Evolutionary conservation across 2,329 filamentous ascomycete species (phyloP), one percentile per base, ranked within the genome.

Genomic region (Fusarium succisae): DNA sequence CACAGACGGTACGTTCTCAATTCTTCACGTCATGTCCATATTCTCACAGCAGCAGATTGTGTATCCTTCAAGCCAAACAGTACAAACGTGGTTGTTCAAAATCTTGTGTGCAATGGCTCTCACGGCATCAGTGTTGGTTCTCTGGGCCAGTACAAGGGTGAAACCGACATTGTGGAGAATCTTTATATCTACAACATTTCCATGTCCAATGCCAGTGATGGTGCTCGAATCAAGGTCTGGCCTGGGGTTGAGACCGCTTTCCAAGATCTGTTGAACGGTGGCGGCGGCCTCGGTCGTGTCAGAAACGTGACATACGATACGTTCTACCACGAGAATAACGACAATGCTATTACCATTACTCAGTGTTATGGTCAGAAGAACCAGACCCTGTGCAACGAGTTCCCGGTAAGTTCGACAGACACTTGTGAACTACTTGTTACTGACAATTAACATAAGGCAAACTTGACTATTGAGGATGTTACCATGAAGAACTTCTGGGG

Each of bases 31-130:
- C 3, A 20, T 14, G 1, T 4, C 2, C 3, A 18, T 30, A 44
- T 13, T 18, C 47, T 73, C 1, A 68, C 20, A 15, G 8, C 1
- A 17, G 11, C 1, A 78, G 88, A 94, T 79, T 94, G 92, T 69
- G 90, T 94, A 18, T 91, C 91, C 1, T 93, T 94, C 86, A 94
- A 94, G 81, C 91, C 91, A 24, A 94, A 93, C 80, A 91, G 87
- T 75, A 93, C 91, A 48, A 87, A 92, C 72, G 88, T 93, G 13
- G 80, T 93, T 8, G 87, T 93, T 10, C 91, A 93, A 79, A 90
- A 91, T 70, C 82, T 94, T 8, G 82, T 85, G 67, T 94, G 92
- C 82, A 91, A 91, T 76, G 91, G 91, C 39, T 92, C 90, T 7
- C 92, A 94, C 77, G 92, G 92, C 44, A 93, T 94, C 73, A 91